A percentile compares a stretch with the other conserved stretches of the same genome.
These are phyloP conservation scores for Gomphus bonarii DNA, from an alignment of 1,284 basidiomycete species.

Conservation along the genomic window DNA sequence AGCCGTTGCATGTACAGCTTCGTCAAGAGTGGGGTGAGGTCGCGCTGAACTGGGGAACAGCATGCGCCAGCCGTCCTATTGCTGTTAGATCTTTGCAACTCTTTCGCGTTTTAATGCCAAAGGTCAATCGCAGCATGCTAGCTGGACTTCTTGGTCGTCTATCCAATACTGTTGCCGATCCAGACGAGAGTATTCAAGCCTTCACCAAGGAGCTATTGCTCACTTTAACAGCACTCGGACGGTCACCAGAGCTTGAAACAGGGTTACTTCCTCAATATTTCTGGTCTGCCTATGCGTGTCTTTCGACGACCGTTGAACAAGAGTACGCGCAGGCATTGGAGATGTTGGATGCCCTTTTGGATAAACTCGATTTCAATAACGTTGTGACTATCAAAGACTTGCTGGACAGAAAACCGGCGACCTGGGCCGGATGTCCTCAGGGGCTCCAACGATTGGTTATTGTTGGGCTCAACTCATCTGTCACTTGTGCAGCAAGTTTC, in stretches of 20 bases:
- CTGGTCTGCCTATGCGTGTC: slow-evolving; percentile 78
- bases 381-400: slow-evolving; percentile 51
- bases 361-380: slow-evolving; percentile 67
- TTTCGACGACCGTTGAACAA: slow-evolving; percentile 74
- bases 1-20: slow-evolving; percentile 58
- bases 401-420: slow-evolving; percentile 55
- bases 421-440: slow-evolving; percentile 58
- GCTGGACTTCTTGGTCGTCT: slow-evolving; percentile 76
- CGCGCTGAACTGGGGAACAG: slow-evolving; percentile 79
- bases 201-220: slow-evolving; percentile 81
- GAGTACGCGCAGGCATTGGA: slow-evolving; percentile 70
- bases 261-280: slow-evolving; percentile 74
- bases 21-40: slow-evolving; percentile 73
- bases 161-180: slow-evolving; percentile 74
- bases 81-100: slow-evolving; percentile 88
- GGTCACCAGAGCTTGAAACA: slow-evolving; percentile 45
- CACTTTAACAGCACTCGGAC: slow-evolving; percentile 65
- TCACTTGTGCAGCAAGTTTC: slow-evolving; percentile 61
- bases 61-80: slow-evolving; percentile 76
- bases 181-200: slow-evolving; percentile 66
- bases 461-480: slow-evolving; percentile 73
- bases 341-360: slow-evolving; percentile 62
- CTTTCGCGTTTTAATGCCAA: slow-evolving; percentile 77
- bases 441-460: slow-evolving; percentile 71
- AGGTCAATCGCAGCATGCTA: slow-evolving; percentile 63